Percentiles rank a stretch among this genome's conserved stretches.
These are phyloP conservation scores for Starmera stellimalicola DNA, from an alignment of 1,139 yeast species.

Conservation along the genomic window DNA sequence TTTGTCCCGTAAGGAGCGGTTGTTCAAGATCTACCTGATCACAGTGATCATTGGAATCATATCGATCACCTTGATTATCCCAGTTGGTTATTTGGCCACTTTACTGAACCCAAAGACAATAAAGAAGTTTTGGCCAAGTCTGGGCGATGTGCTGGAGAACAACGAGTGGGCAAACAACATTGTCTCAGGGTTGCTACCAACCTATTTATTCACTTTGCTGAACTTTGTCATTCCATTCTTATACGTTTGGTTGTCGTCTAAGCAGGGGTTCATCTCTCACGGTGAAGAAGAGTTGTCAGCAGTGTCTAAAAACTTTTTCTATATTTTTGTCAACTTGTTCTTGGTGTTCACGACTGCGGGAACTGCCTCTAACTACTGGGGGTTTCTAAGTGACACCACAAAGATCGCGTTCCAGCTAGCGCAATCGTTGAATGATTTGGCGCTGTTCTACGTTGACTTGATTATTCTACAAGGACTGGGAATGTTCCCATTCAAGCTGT, in stretches of 20 bases:
- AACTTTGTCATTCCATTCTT: constrained; percentile 62
- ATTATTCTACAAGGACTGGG: constrained; percentile 71
- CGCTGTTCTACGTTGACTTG: constrained; percentile 66
- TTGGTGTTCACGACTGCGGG: constrained; percentile 76
- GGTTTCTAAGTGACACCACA: constrained; percentile 69
- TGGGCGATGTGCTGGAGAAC: constrained; percentile 48
- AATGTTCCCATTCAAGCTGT: constrained; percentile 62
- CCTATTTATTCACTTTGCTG: constrained; percentile 60
- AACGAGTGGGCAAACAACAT: constrained; percentile 64
- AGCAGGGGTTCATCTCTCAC: constrained; percentile 65
- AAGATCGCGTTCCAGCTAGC: constrained; percentile 69
- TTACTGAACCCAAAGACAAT: constrained; percentile 64
- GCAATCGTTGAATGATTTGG: constrained; percentile 55
- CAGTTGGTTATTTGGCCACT: constrained; percentile 68
- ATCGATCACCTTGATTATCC: constrained; percentile 55
- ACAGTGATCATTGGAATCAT: constrained; percentile 54
- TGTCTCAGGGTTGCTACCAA: constrained; percentile 69
- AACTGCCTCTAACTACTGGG: constrained; percentile 67
- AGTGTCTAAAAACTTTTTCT: constrained; percentile 69
- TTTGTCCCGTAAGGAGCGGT: constrained; percentile 44
- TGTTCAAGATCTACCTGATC: constrained; percentile 47
- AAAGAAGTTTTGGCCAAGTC: constrained; percentile 61
- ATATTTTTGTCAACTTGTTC: constrained; percentile 68
- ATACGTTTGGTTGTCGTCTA: constrained; percentile 54
- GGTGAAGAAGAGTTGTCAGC: constrained; percentile 71